phyloP scores from a whole-genome alignment of 139 green algal species.

The Chlamydomonas sp. region DNA sequence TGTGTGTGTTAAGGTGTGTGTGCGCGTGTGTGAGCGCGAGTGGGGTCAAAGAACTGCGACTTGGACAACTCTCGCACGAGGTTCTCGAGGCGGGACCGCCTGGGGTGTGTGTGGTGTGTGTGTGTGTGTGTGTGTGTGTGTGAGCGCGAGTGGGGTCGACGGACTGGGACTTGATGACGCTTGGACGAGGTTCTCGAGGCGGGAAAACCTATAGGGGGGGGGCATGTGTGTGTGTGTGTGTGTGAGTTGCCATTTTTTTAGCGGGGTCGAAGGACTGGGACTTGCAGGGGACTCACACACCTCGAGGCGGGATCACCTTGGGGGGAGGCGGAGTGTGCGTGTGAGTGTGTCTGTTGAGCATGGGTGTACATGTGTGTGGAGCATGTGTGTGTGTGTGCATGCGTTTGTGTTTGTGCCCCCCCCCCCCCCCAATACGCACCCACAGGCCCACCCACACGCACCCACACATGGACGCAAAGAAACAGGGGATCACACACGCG shows the following conservation, averaged over 20 bases:
- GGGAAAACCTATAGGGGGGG: too few species aligned
- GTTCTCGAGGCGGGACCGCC: conserved; percentile 82
- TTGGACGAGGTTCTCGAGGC: neutral
- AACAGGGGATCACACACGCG: neutral
- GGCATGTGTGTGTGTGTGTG: neutral
- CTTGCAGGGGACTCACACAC: too few species aligned
- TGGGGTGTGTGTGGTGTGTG: too few species aligned
- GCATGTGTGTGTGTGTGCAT: neutral
- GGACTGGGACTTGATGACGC: neutral
- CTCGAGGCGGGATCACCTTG: too few species aligned
- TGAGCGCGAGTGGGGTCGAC: neutral
- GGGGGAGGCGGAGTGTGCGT: neutral
- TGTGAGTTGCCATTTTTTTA: neutral
- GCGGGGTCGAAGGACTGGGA: too few species aligned
- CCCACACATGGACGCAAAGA: neutral
- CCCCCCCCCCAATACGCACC: too few species aligned
- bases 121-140: too few species aligned
- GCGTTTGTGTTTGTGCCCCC: too few species aligned
- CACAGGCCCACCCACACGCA: too few species aligned
- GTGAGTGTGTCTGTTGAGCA: neutral
- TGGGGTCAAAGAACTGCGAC: conserved; percentile 60
- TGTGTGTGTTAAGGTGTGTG: conserved; percentile 1
- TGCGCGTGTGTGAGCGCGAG: conserved; percentile 11
- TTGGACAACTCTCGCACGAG: conserved; percentile 73
- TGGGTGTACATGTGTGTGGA: neutral